Evolutionary conservation across 352 stramenopile genomes (phyloP), one percentile per base, ranked within the genome.

Genomic region (Thalassiosira livingstoniorum): DNA sequence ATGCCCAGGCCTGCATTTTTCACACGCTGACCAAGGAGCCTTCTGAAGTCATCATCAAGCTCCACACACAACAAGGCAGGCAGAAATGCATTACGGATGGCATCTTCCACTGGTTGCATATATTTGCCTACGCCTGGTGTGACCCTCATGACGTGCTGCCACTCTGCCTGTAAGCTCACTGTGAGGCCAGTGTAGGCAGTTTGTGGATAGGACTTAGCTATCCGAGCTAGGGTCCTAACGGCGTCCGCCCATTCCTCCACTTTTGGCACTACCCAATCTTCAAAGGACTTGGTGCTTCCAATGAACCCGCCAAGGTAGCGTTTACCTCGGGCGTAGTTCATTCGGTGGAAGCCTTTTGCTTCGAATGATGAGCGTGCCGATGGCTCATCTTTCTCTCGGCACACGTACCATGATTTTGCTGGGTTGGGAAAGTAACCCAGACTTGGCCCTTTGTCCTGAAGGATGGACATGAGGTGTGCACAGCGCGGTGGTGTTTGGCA

Each of bases 101-200:
- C 74, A 25, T 23, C 37, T 53, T 90, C 66, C 7, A 87, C 31
- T 11, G 75, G 81, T 1, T 39, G 51, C 39, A 84, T 66, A 13
- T 62, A 61, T 29, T 25, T 10, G 11, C 18, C 66, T 2, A 75
- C 67, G 42, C 72, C 68, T 27, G 70, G 54, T 23, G 63, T 53
- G 0, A 80, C 61, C 25, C 70, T 58, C 11, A 69, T 43, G 18
- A 87, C 21, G 32, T 84, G 83, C 32, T 82, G 70, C 78, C 83
- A 87, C 54, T 90, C 66, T 7, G 21, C 13, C 60, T 90, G 75
- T 1, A 87, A 57, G n/a, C 74, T 69, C 23, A 75, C 63, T 1
- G 34, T 57, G 34, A 90, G 62, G 0, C 83, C 75, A 45, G 64
- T 47, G 73, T 83, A 90, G 32, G 66, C 83, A 25, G 75, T 77